Evolutionary conservation across 805 yeast genomes (phyloP), one percentile per base, ranked within the genome.

Genomic region (Candida loeiensis): DNA sequence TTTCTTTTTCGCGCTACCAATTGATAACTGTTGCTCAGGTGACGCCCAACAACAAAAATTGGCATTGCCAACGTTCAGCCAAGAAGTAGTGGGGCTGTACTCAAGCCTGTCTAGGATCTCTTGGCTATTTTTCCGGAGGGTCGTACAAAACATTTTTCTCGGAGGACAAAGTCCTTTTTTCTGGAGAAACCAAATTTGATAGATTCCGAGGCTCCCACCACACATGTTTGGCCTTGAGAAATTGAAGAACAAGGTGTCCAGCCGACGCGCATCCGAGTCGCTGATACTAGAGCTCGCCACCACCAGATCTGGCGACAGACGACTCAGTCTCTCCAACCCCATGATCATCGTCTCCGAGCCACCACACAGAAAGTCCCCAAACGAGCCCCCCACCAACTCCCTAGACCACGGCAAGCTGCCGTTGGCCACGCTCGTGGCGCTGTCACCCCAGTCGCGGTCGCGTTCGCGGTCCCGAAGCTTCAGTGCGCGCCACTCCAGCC

Each of bases 211-310:
- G n/a, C n/a, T n/a, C n/a, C n/a, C n/a, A n/a, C n/a, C n/a, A n/a
- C n/a, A n/a, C n/a, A 40, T 44, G 35, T 34, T 47, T 37, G 37
- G 38, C 22, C 48, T 59, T 20, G 66, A 60, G 34, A 56, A 56
- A 43, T 45, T 61, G 37, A 59, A 58, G 42, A 47, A 38, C 43
- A 58, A 50, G 40, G 64, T 59, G 26, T 41, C 48, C 32, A 54
- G 55, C 18, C 45, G 63, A 29, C 48, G 63, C 15, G 49, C 56
- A 13, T 53, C 59, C 16, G 64, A 58, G 36, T 46, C 58, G 12
- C 47, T 56, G 17, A 41, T 49, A 1, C 42, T 53, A 27, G 62
- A 56, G 31, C 39, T 49, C n/a, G 46, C 55, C 6, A 15, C 37
- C 19, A 13, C 41, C 7, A 25, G 35, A 34, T 20, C 46, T 9